Base-by-base conservation (phyloP, 495 filamentous ascomycete species). In the Xylaria bambusicola region DNA sequence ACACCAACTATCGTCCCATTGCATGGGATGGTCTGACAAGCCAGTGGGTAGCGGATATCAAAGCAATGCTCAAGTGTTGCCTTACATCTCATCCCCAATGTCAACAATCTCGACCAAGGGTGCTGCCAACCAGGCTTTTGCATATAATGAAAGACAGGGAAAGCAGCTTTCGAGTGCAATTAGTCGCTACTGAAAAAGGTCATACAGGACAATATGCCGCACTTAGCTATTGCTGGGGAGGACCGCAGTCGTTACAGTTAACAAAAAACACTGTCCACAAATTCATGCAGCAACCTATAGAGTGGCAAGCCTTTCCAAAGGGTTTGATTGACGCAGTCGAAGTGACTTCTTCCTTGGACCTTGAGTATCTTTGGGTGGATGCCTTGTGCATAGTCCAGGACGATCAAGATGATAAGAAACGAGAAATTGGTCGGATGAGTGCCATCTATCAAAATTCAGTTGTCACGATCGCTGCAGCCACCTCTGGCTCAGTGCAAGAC, bases 351-450 rank as follows among this genome's bases (percentile, higher is more conserved):
- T 48, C 20, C 13, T 62, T 77, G 31, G 62, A 67, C 6, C 58
- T 67, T n/a, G 60, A 47, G 7, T 75, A 69, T 46, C 59, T 75
- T 24, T 77, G 75, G 75, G 69, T 76, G 6, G 75, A 77, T 56
- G 52, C 53, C 26, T 62, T 72, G 33, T 77, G 75, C 51, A 71
- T 77, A 5, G 48, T 66, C 29, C 75, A 77, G 31, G 56, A 57
- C 18, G 56, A 73, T 8, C 51, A 49, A 3, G 40, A 33, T 1
- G 66, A 72, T 15, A 73, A 75, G 55, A 55, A 29, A 9, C 6
- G 53, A 17, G 66, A 74, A 53, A 70, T 75, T 13, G 55, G 53
- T 10, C 60, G 58, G 1, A 73, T 73, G 71, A 65, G 62, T 15
- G 48, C 61, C 27, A 63, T 73, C 15, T 73, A 71, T 38, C 51